Base-by-base conservation (phyloP, 441 rosid species). In the Jatropha podagrica region DNA sequence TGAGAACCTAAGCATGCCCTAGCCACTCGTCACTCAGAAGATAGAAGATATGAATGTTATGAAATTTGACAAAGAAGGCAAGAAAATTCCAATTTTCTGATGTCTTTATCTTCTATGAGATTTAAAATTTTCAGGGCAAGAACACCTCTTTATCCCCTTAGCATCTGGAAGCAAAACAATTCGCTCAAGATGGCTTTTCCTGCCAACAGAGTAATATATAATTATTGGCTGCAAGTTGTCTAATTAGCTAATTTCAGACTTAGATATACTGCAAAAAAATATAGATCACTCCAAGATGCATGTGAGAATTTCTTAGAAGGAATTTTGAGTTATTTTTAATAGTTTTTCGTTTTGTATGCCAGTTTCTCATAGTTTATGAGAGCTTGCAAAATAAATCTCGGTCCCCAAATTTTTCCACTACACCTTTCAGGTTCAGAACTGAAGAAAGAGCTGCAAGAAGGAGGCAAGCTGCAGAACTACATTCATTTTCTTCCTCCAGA, bases 361-460 rank as follows among this genome's bases (percentile, higher is more conserved):
- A 89, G 90, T 81, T 87, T 86, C 82, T 86, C 92, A 63, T 88
- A 84, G 86, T 78, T 89, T 81, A 83, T 88, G 85, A 85, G 83
- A 81, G 79, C 79, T 83, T 69, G 93, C 88, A 90, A 85, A 83
- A 87, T 81, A 88, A 88, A 83, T 71, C 86, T 20, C 81, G 77
- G 55, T 89, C 95, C 18, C 91, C 97, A 38, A 83, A 83, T 74
- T 71, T 87, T 69, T 87, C 89, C 55, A 82, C 91, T 64, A 82
- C 91, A 67, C 93, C 97, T 69, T 95, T 92, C 83, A 81, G 81
- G 68, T 77, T 87, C 74, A 92, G 89, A 84, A 91, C 91, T 8
- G 94, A 91, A 87, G 97, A 92, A 77, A 86, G 97, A 86, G 92
- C 97, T 68, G 85, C 90, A 61, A 88, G 88, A 83, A 87, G 97